Evolutionary conservation across 2,329 filamentous ascomycete genomes (phyloP).

Genomic region (Aspergillus sp.): DNA sequence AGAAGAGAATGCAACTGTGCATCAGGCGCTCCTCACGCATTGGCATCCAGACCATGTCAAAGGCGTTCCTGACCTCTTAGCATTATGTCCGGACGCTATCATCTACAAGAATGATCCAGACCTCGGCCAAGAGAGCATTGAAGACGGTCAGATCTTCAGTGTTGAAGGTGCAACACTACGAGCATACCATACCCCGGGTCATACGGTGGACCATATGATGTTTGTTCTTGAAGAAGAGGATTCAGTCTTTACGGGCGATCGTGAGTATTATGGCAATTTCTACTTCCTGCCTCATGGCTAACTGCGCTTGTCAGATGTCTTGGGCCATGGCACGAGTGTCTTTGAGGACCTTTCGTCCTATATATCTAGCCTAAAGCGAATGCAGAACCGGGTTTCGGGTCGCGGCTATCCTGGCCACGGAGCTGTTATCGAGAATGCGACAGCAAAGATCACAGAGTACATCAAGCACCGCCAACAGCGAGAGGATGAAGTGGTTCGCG

Average conservation of each 20-base stretch:
- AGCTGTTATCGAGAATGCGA: conserved; percentile 71
- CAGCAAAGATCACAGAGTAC: conserved; percentile 74
- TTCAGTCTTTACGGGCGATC: conserved; percentile 86
- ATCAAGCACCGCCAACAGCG: conserved; percentile 76
- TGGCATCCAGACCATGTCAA: conserved; percentile 88
- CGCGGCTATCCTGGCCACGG: conserved; percentile 88
- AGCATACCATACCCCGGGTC: conserved; percentile 70
- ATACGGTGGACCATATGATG: conserved; percentile 79
- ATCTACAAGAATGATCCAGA: conserved; percentile 68
- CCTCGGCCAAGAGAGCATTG: conserved; percentile 54
- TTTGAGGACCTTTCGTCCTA: conserved; percentile 77
- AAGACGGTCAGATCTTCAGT: conserved; percentile 55
- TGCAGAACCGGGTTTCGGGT: conserved; percentile 62
- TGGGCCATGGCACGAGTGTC: conserved; percentile 83
- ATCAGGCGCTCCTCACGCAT: conserved; percentile 78
- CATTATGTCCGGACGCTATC: conserved; percentile 61
- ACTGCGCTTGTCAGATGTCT: conserved; percentile 56
- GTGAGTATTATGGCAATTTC: conserved; percentile 29
- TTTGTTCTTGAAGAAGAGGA: conserved; percentile 76
- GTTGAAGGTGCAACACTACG: conserved; percentile 61
- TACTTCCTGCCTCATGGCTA: conserved; percentile 3
- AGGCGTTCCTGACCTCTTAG: conserved; percentile 70
- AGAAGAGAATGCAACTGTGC: conserved; percentile 68
- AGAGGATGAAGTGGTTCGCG: conserved; percentile 73
- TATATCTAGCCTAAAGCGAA: conserved; percentile 66